Conservation (phyloP, 495 filamentous ascomycete genomes). For the Aspergillus steynii region DNA sequence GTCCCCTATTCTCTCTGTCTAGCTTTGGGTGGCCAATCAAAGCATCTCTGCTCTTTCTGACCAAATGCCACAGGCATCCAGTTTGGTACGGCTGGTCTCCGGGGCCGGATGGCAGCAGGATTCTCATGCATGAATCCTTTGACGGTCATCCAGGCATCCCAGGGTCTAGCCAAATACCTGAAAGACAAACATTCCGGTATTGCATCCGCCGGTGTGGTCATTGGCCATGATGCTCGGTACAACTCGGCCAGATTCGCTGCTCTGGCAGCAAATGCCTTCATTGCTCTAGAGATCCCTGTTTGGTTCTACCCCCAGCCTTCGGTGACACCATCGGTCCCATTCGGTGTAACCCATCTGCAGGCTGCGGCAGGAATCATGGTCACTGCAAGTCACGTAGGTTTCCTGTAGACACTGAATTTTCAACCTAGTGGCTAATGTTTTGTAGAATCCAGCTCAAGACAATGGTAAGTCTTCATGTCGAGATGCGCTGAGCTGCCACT, state of each 20-base stretch:
- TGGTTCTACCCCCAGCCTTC: constrained; percentile 57
- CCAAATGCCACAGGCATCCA: constrained; percentile 49
- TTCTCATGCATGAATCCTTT: constrained; percentile 70
- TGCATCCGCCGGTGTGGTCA: constrained; percentile 53
- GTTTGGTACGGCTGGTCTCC: constrained; percentile 71
- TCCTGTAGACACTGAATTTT: neutral
- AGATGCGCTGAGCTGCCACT: neutral
- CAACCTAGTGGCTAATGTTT: constrained; percentile 1
- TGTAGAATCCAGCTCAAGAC: constrained; percentile 64
- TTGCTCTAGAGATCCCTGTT: constrained; percentile 60
- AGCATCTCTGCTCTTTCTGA: constrained; percentile 3
- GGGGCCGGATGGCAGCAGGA: constrained; percentile 69
- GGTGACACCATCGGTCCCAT: constrained; percentile 70
- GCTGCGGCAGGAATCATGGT: constrained; percentile 72
- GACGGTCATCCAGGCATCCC: constrained; percentile 72
- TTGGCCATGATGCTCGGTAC: constrained; percentile 69
- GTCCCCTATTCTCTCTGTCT: neutral
- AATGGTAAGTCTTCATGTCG: constrained; percentile 48
- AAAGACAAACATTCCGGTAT: constrained; percentile 39
- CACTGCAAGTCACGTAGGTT: constrained; percentile 63
- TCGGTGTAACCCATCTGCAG: constrained; percentile 55
- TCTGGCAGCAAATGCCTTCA: constrained; percentile 65
- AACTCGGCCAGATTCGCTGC: constrained; percentile 65
- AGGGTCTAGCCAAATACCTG: constrained; percentile 67
- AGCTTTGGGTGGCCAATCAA: neutral